Evolutionary conservation across 306 rosid species (phyloP).

Genomic region (Argentina anserina): DNA sequence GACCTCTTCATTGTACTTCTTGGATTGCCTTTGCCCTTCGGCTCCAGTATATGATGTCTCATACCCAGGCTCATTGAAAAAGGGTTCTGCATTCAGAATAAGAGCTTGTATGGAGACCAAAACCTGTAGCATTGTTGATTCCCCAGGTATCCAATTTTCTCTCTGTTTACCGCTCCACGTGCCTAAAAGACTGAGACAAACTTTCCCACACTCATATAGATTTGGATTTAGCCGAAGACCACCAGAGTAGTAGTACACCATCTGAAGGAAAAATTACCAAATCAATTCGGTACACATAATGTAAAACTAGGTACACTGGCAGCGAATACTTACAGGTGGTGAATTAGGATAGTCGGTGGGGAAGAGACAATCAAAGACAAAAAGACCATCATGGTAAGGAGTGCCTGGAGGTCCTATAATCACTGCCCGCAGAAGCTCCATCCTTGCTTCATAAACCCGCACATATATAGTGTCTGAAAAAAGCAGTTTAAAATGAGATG

Average conservation of each 20-base stretch:
- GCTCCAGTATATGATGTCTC: conserved; percentile 20
- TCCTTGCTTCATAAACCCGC: conserved; percentile 62
- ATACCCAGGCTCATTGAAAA: conserved; percentile 73
- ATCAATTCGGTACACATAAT: conserved; percentile 10
- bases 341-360: conserved; percentile 50
- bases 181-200: conserved; percentile 81
- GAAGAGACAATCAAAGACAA: conserved; percentile 73
- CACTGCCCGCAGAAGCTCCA: conserved; percentile 77
- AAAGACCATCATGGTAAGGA: conserved; percentile 84
- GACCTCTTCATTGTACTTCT: conserved; percentile 53
- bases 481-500: conserved; percentile 17
- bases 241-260: conserved; percentile 72
- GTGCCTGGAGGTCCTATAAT: conserved; percentile 78
- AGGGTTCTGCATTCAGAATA: conserved; percentile 71
- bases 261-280: conserved; percentile 41
- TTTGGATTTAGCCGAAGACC: conserved; percentile 84
- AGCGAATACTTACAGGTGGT: conserved; percentile 65
- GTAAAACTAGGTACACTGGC: conserved; percentile 1
- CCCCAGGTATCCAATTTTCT: conserved; percentile 68
- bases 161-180: conserved; percentile 61
- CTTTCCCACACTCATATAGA: conserved; percentile 68
- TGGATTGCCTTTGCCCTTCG: conserved; percentile 53
- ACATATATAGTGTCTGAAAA: conserved; percentile 67
- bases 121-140: conserved; percentile 85
- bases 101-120: conserved; percentile 82